Evolutionary conservation across 768 basidiomycete genomes (phyloP), one percentile per base, ranked within the genome.

Genomic region (Dacryopinax spathularia): DNA sequence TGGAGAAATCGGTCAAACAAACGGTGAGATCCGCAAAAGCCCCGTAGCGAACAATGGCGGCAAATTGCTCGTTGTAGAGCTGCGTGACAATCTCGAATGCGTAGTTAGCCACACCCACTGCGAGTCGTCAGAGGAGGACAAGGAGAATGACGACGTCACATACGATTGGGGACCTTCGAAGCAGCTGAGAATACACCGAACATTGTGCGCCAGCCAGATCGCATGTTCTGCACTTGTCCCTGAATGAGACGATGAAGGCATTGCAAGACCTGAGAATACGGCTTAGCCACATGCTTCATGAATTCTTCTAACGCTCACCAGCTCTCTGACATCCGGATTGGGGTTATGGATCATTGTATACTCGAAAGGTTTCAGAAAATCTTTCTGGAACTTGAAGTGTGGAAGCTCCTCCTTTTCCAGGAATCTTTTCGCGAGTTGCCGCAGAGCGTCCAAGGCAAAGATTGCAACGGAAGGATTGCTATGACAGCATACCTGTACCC

Each of bases 181-280:
- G 96, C 93, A 16, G 96, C 91, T 34, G 94, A 89, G 72, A 98
- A 98, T 15, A 98, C 96, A 25, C 91, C 90, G 74, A 99, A 98
- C 91, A 99, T 97, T 1, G 96, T 99, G 65, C 93, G 81, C 96
- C 96, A 99, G 31, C 96, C 96, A 0, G 96, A 98, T 33, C 96
- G 86, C 79, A 99, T 83, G 72, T 98, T 98, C 69, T 89, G 85
- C 18, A 89, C 91, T 35, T 91, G 83, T 18, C 92, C 90, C 76
- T 96, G 94, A 62, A 98, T 85, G 96, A 98, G 98, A 76, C 98
- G 96, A 72, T 97, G 91, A 56, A 99, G 79, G 71, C 96, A 99
- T 82, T 97, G 94, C 59, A 99, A 74, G 27, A 97, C 92, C 92
- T 95, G 63, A 27, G 31, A 60, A 60, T 1, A 22, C 16, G 36